These are phyloP conservation scores for Beauveria australis DNA, from an alignment of 2,329 filamentous ascomycete genomes.

Conservation along the genomic window DNA sequence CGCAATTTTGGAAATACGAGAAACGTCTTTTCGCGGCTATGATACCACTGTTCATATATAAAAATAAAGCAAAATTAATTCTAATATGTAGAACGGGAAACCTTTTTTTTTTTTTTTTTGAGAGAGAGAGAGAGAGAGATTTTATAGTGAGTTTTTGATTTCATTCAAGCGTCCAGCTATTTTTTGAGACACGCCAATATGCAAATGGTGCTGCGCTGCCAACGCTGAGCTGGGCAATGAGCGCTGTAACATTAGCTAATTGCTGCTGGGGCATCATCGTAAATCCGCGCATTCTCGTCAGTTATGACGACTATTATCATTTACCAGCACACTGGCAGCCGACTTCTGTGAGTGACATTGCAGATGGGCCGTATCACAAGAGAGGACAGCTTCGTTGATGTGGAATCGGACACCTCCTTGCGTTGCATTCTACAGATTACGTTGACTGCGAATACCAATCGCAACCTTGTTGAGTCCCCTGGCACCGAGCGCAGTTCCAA, in stretches of 20 bases:
- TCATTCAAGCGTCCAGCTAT: neutral
- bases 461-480: neutral
- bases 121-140: no score
- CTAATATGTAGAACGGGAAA: neutral
- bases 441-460: neutral
- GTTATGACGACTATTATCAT: neutral
- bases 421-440: neutral
- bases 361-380: neutral
- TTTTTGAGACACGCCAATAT: neutral
- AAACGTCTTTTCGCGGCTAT: neutral
- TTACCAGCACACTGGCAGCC: neutral
- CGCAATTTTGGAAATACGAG: neutral
- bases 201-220: neutral
- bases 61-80: neutral
- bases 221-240: neutral
- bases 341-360: neutral
- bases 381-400: neutral
- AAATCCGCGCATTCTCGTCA: neutral
- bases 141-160: no score
- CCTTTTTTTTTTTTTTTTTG: no score
- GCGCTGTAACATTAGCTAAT: neutral
- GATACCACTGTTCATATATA: slow-evolving; percentile 5
- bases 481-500: neutral
- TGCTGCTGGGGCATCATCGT: neutral
- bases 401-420: neutral